These are phyloP conservation scores for Penicillium capsulatum DNA, from an alignment of 2,329 filamentous ascomycete genomes.

Conservation along the genomic window DNA sequence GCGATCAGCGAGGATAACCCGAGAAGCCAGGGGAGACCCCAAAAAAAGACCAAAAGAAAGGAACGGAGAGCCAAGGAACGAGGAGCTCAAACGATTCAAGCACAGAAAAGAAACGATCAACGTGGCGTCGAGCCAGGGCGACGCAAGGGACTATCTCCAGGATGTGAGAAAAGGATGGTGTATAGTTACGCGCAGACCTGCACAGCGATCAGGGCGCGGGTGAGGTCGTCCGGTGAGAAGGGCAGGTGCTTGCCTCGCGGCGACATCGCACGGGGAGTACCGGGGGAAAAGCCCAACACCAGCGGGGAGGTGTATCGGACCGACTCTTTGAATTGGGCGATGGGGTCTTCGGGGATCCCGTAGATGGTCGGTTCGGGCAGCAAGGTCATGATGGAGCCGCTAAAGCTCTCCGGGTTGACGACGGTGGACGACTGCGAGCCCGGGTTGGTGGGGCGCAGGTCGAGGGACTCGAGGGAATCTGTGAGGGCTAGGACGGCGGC, in stretches of 20 bases:
- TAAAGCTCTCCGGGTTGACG: conserved; percentile 34
- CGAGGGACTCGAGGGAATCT: conserved; percentile 17
- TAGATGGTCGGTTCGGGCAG: conserved; percentile 24
- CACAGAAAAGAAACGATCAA: background rate
- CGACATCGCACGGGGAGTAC: conserved; percentile 17
- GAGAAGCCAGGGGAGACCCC: too few species aligned
- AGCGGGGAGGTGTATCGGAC: conserved; percentile 31
- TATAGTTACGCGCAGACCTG: conserved; percentile 28
- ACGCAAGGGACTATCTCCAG: conserved; percentile 15
- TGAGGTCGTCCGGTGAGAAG: conserved; percentile 36
- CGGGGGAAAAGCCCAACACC: conserved; percentile 25
- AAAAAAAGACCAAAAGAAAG: too few species aligned
- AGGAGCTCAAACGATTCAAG: background rate
- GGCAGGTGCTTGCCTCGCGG: conserved; percentile 27
- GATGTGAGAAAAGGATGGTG: conserved; percentile 11
- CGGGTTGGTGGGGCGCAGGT: conserved; percentile 25
- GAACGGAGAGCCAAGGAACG: background rate
- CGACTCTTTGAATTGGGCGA: conserved; percentile 31
- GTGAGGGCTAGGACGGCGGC: conserved; percentile 1
- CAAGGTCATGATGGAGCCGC: conserved; percentile 35
- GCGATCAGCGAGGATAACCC: too few species aligned
- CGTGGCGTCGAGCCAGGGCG: conserved; percentile 14
- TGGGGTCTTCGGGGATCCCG: conserved; percentile 25
- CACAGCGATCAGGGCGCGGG: conserved; percentile 36
- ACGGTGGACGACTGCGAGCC: conserved; percentile 37